Evolutionary conservation across 352 stramenopile species (phyloP).

Genomic region (Phytophthora sansomeana): DNA sequence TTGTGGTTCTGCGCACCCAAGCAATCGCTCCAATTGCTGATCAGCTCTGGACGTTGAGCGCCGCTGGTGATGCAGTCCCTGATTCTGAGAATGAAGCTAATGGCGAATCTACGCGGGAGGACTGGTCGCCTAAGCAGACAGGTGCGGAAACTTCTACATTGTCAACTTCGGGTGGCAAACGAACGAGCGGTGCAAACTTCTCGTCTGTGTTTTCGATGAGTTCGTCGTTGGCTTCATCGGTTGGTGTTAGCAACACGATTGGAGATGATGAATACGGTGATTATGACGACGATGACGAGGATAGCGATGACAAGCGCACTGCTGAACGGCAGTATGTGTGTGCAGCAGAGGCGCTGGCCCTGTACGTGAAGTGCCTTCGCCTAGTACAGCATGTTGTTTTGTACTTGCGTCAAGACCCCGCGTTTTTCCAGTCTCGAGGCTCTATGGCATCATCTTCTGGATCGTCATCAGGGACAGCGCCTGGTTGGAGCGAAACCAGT

Average conservation of each 20-base stretch:
- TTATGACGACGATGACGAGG: constrained; percentile 41
- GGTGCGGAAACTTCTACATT: constrained; percentile 16
- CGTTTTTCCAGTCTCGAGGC: constrained; percentile 31
- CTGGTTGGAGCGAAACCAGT: constrained; percentile 52
- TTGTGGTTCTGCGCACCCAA: constrained; percentile 66
- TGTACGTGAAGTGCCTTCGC: constrained; percentile 78
- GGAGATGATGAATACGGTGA: constrained; percentile 40
- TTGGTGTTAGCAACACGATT: constrained; percentile 35
- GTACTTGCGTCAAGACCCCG: constrained; percentile 66
- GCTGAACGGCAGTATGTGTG: constrained; percentile 65
- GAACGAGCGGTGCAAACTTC: constrained; percentile 45
- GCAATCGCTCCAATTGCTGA: constrained; percentile 72
- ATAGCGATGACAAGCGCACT: constrained; percentile 39
- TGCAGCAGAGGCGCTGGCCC: constrained; percentile 61
- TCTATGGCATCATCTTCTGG: constrained; percentile 31
- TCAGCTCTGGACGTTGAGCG: constrained; percentile 64
- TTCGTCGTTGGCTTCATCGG: constrained; percentile 58
- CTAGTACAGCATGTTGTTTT: constrained; percentile 68
- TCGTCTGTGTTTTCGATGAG: constrained; percentile 69
- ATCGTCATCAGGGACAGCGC: constrained; percentile 11
- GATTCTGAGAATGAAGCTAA: constrained; percentile 8
- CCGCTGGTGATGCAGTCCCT: constrained; percentile 5
- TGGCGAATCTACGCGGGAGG: constrained; percentile 7
- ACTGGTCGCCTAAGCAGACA: constrained; percentile 28
- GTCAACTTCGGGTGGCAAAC: constrained; percentile 35